Evolutionary conservation across 129 eudicot species (phyloP), one percentile per base, ranked within the genome.

Genomic region (Tanacetum coccineum): DNA sequence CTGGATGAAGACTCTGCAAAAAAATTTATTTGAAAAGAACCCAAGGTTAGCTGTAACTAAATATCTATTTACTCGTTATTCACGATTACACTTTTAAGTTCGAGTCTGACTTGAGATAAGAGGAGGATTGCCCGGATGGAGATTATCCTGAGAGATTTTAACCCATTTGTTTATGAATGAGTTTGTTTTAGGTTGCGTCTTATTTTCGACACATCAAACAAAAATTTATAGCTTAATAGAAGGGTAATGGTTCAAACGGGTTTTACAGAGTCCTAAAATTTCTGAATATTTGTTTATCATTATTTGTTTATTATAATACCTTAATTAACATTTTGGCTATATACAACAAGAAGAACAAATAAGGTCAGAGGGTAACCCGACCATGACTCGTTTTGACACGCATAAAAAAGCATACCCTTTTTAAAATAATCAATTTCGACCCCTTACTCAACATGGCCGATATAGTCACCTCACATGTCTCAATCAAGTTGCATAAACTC

Each of bases 401-500:
- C n/a, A n/a, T n/a, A n/a, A n/a, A n/a, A n/a, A n/a, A n/a, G n/a
- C 36, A 5, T 2, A 54, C 36, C 51, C 39, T 21, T 1, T 0
- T 4, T 53, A n/a, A 11, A 17, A 21, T 6, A 12, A 22, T 21
- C 18, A 5, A 6, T 32, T 4, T 14, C 15, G 45, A 25, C 70
- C 45, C 10, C 14, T 67, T 39, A 67, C 19, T 13, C 0, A 7
- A 39, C 50, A 51, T 20, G 21, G 8, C 14, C 36, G n/a, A 19
- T 32, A 6, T 49, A 13, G 4, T 5, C 28, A 8, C 17, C 39
- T 67, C 18, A 92, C 98, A 92, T 92, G 57, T 92, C 98, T 96
- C 98, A 92, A 74, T 92, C 98, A 22, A 96, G 98, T 61, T 77
- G 96, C 95, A 85, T 86, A 63, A 92, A 83, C 51, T 88, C 98